Conservation (phyloP, 495 filamentous ascomycete species). For the Parathielavia hyrcaniae region DNA sequence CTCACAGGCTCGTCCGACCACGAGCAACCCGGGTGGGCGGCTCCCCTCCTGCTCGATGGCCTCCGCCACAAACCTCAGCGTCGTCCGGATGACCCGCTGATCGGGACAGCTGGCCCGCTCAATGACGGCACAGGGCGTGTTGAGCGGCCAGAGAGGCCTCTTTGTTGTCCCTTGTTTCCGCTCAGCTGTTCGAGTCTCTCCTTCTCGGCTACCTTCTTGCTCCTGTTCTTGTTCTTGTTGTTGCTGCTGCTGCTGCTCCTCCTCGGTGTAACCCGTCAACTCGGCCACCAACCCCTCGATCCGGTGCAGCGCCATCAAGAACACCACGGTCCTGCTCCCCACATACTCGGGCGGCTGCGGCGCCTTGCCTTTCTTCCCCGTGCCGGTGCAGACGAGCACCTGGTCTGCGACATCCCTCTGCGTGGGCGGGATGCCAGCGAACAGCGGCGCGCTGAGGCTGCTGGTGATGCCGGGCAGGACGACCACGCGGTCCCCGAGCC, state of each 20-base stretch:
- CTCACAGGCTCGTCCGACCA: slow-evolving; percentile 81
- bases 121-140: slow-evolving; percentile 83
- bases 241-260: slow-evolving; percentile 33
- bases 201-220: background rate
- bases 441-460: slow-evolving; percentile 78
- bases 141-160: slow-evolving; percentile 42
- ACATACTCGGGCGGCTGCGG: slow-evolving; percentile 76
- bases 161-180: background rate
- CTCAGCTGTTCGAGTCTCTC: slow-evolving; percentile 15
- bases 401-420: slow-evolving; percentile 88
- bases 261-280: slow-evolving; percentile 44
- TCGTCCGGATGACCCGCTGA: slow-evolving; percentile 85
- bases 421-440: slow-evolving; percentile 80
- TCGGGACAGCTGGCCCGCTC: slow-evolving; percentile 93
- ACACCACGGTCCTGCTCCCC: slow-evolving; percentile 75
- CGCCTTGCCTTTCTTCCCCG: slow-evolving; percentile 81
- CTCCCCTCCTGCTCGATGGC: slow-evolving; percentile 88
- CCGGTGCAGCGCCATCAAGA: slow-evolving; percentile 90
- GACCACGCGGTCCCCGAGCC: slow-evolving; percentile 45
- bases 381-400: slow-evolving; percentile 89
- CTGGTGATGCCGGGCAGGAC: slow-evolving; percentile 90
- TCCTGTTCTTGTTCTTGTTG: too few species aligned
- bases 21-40: slow-evolving; percentile 80
- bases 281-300: slow-evolving; percentile 63
- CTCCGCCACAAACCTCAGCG: slow-evolving; percentile 65